phyloP scores from a whole-genome alignment of 164 flowering plant species.

The Liquidambar formosana region DNA sequence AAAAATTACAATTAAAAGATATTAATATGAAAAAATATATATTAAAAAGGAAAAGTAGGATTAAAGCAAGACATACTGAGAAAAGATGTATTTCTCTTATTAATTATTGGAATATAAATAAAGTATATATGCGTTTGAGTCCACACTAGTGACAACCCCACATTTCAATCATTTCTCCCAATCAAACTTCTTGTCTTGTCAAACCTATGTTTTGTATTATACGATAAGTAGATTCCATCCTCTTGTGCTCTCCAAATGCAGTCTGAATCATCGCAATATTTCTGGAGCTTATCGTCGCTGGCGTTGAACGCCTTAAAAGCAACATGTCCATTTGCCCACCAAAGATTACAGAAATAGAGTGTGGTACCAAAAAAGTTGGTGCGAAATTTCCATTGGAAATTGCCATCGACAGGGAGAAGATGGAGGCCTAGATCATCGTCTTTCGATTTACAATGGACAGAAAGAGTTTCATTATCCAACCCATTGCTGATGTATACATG shows the following conservation, averaged over 20 bases:
- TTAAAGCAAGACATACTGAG: too few relatives aligned
- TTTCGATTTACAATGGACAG: conserved; percentile 20
- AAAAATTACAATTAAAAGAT: too few relatives aligned
- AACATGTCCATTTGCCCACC: background rate
- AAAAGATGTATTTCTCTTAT: too few relatives aligned
- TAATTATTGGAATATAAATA: too few relatives aligned
- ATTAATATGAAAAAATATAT: too few relatives aligned
- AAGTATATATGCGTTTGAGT: too few relatives aligned
- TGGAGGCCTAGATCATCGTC: conserved; percentile 21
- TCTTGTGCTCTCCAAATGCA: conserved; percentile 18
- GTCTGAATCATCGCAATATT: background rate
- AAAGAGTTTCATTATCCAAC: background rate
- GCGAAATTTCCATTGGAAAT: conserved; percentile 14
- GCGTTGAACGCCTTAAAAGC: conserved; percentile 13
- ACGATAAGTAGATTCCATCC: conserved; percentile 15
- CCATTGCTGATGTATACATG: conserved; percentile 2
- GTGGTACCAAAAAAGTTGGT: conserved; percentile 7
- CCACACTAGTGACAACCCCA: too few relatives aligned
- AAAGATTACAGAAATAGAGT: conserved; percentile 10
- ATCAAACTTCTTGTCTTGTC: too few relatives aligned
- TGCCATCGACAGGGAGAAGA: background rate
- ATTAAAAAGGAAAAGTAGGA: too few relatives aligned
- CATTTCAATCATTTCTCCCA: too few relatives aligned
- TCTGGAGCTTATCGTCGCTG: background rate
- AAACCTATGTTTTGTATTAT: too few relatives aligned